A percentile compares a stretch with the other conserved stretches of the same genome.
Conservation (phyloP, 305 asterid genomes). For the Petunia hybrid region DNA sequence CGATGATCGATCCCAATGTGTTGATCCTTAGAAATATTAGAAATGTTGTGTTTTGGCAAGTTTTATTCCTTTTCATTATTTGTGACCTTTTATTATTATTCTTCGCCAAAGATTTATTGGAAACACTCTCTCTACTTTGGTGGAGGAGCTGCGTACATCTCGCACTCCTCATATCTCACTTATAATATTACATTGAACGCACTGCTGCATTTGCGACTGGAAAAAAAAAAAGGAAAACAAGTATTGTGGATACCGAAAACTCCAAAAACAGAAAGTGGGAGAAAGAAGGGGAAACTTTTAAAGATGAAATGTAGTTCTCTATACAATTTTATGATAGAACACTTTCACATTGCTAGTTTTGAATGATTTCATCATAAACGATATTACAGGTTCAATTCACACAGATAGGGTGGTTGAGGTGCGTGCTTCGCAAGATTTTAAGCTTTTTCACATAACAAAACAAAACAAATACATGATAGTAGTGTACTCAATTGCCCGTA, state of each 20-base stretch:
- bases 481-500: too few relatives aligned
- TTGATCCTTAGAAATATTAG: constrained; percentile 27
- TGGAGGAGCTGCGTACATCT: too few relatives aligned
- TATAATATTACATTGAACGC: too few relatives aligned
- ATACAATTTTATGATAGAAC: neutral
- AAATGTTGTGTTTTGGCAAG: neutral
- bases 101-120: neutral
- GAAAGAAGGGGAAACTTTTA: neutral
- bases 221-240: too few relatives aligned
- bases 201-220: too few relatives aligned
- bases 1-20: constrained; percentile 28
- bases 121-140: too few relatives aligned
- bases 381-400: too few relatives aligned
- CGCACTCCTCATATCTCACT: too few relatives aligned
- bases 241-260: neutral
- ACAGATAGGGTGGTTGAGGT: too few relatives aligned
- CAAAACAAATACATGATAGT: too few relatives aligned
- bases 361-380: neutral
- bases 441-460: too few relatives aligned
- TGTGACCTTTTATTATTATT: neutral
- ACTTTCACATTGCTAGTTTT: neutral
- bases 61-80: neutral
- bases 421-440: too few relatives aligned
- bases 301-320: neutral
- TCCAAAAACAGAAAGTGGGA: neutral